Evolutionary conservation across 2,329 filamentous ascomycete genomes (phyloP), one percentile per base, ranked within the genome.

Genomic region (Paecilomyces variotii): DNA sequence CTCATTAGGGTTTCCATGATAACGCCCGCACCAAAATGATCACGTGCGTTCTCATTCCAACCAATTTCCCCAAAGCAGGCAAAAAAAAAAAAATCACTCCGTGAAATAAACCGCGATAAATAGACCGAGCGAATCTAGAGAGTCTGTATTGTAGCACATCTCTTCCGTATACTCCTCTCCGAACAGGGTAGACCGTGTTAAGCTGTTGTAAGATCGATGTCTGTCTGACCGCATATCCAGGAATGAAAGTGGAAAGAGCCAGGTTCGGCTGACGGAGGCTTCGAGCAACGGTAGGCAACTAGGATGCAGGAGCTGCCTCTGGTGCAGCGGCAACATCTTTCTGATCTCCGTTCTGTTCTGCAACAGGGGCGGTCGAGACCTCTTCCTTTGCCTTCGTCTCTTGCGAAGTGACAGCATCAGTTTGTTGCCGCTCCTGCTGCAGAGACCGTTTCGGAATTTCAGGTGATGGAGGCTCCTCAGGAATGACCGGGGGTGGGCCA

Each of bases 401-500:
- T 25, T 26, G 24, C 24, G 50, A 7, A 52, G 50, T 14, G 35
- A 45, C 14, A 28, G 50, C 7, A 14, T 52, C 27, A 2, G 27
- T 6, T 14, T 14, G 25, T 14, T 9, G 25, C 24, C 14, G 50
- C 27, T 52, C 27, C 24, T 52, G 50, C 24, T 52, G 25, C 50
- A 28, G 12, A 12, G 50, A 26, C 24, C 25, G 25, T 14, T 52
- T 52, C 27, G 50, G 25, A 11, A 28, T 1, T 27, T 26, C 50
- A n/a, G 50, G 50, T 24, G 50, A 52, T 14, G 10, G 24, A 14
- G 71, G 70, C 50, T 73, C 71, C 54, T 74, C 72, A 1, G 69
- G 71, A 12, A 74, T 74, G 32, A 67, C 60, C 3, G 68, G 68
- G 0, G 70, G 71, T 12, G 72, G 59, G 14, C 71, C 69, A 2